Evolutionary conservation across 2,329 filamentous ascomycete genomes (phyloP).

Genomic region (Cadophora sp.): DNA sequence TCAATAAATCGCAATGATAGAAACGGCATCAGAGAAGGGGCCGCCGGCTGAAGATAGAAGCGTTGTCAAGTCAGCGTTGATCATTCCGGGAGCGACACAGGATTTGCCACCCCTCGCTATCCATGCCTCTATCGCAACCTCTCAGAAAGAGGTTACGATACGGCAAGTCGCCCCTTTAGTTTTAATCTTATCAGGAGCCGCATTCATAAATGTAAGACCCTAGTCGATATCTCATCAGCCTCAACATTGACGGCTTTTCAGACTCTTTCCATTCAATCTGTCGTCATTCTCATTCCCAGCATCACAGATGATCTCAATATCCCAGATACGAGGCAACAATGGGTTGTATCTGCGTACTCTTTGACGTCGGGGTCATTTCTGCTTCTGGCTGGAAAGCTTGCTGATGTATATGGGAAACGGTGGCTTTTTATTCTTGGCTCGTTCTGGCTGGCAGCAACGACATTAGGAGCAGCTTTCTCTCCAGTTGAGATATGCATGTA

Average conservation of each 20-base stretch:
- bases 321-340: conserved; percentile 39
- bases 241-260: conserved; percentile 35
- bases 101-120: conserved; percentile 3
- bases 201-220: conserved; percentile 37
- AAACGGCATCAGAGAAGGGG: neutral
- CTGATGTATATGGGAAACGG: conserved; percentile 56
- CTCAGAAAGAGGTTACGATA: conserved; percentile 34
- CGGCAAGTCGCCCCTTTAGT: conserved; percentile 39
- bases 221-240: neutral
- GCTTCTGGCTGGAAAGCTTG: conserved; percentile 56
- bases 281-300: conserved; percentile 59
- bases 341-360: conserved; percentile 46
- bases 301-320: conserved; percentile 41
- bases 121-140: conserved; percentile 16
- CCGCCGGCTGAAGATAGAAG: neutral
- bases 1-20: neutral
- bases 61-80: neutral
- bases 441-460: conserved; percentile 65
- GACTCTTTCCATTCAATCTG: conserved; percentile 63
- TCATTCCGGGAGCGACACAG: neutral
- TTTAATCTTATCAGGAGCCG: conserved; percentile 37
- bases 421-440: conserved; percentile 56
- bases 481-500: conserved; percentile 73
- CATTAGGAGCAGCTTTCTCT: conserved; percentile 67
- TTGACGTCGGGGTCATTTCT: conserved; percentile 56